phyloP scores from a whole-genome alignment of 768 basidiomycete species.

The Clathrus columnatus region DNA sequence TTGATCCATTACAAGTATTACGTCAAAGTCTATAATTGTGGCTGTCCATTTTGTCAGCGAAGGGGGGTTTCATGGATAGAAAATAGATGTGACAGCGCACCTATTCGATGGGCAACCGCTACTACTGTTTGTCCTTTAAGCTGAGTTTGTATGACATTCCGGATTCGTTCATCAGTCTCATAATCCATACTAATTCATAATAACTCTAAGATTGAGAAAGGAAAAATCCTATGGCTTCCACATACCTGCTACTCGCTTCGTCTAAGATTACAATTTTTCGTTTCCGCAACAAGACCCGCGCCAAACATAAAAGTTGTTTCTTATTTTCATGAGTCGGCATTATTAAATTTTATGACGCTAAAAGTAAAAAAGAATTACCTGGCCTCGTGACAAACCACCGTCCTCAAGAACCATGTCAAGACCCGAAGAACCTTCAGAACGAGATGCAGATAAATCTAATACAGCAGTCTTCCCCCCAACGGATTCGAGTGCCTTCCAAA shows the following conservation, averaged over 20 bases:
- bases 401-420: background rate
- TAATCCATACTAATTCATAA: background rate
- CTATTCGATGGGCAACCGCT: background rate
- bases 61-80: background rate
- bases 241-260: background rate
- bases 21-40: background rate
- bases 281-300: background rate
- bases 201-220: background rate
- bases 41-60: background rate
- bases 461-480: background rate
- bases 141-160: background rate
- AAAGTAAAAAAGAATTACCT: background rate
- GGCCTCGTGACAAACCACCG: background rate
- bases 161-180: background rate
- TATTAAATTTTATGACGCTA: background rate
- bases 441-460: background rate
- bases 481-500: background rate
- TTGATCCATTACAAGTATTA: background rate
- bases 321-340: background rate
- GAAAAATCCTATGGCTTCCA: background rate
- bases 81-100: background rate
- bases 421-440: no score
- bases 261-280: background rate
- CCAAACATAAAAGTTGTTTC: background rate
- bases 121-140: background rate